Conservation (phyloP, 352 stramenopile genomes). For the Pseudoperonospora humuli region DNA sequence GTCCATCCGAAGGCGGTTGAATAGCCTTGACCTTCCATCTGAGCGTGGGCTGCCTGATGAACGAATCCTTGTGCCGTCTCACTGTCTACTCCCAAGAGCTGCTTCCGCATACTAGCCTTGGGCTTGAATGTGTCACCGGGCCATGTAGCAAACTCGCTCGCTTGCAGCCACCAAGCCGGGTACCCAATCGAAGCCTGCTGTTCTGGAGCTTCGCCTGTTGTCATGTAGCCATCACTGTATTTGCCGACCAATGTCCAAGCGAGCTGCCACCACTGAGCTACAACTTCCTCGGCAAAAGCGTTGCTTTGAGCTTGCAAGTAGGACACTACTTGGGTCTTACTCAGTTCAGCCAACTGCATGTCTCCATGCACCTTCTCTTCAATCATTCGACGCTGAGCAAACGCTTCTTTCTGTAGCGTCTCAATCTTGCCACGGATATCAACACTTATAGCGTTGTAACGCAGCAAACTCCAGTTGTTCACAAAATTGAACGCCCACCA, state of each 20-base stretch:
- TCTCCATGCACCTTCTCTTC: constrained; percentile 5
- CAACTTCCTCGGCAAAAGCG: constrained; percentile 43
- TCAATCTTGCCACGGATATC: constrained; percentile 38
- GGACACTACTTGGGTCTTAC: constrained; percentile 10
- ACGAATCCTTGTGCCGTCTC: constrained; percentile 22
- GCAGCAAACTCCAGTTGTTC: constrained; percentile 79
- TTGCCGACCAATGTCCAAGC: constrained; percentile 63
- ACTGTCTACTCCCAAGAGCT: constrained; percentile 29
- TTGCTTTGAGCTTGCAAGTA: constrained; percentile 42
- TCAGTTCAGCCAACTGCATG: not conserved
- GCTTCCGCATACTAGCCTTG: constrained; percentile 34
- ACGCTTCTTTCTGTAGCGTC: constrained; percentile 33
- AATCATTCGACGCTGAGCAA: constrained; percentile 18
- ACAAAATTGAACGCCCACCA: constrained; percentile 87
- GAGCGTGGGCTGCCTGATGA: constrained; percentile 6
- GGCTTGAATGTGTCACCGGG: constrained; percentile 58
- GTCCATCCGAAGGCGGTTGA: constrained; percentile 24
- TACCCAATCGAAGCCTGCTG: constrained; percentile 52
- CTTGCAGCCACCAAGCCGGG: constrained; percentile 47
- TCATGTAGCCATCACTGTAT: constrained; percentile 68
- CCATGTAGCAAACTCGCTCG: constrained; percentile 55
- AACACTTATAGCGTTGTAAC: constrained; percentile 60
- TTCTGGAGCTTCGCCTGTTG: constrained; percentile 41
- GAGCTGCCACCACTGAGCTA: constrained; percentile 52
- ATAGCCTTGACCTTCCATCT: constrained; percentile 3